Conservation (phyloP, 768 basidiomycete genomes). For the Boletus tomentosulus region DNA sequence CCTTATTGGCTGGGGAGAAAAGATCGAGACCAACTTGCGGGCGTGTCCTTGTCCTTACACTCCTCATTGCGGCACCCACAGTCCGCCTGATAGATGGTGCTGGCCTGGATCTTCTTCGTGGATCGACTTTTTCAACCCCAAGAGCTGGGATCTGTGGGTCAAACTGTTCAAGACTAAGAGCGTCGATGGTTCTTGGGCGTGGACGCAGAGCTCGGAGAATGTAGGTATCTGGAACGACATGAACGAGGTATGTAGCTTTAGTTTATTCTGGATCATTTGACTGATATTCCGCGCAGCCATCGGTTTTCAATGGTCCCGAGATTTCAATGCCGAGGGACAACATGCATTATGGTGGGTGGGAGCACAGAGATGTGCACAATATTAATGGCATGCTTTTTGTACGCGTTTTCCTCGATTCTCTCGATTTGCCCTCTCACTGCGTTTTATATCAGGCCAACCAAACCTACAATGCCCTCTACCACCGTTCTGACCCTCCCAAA, state of each 20-base stretch:
- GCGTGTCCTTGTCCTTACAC: background rate
- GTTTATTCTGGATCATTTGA: background rate
- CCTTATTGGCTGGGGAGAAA: too few relatives aligned
- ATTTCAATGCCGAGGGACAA: conserved; percentile 77
- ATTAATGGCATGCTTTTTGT: conserved; percentile 95
- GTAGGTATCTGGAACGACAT: conserved; percentile 99
- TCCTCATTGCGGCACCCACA: background rate
- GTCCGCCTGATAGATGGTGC: conserved; percentile 58
- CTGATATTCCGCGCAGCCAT: conserved; percentile 53
- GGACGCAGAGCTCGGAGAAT: conserved; percentile 76
- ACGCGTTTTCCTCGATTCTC: conserved; percentile 24
- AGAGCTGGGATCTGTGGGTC: conserved; percentile 88
- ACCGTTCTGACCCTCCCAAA: conserved; percentile 67
- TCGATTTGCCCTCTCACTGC: background rate
- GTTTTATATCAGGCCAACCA: conserved; percentile 60
- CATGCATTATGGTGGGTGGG: conserved; percentile 93
- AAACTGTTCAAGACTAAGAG: conserved; percentile 67
- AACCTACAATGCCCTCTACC: conserved; percentile 74
- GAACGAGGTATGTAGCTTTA: conserved; percentile 74
- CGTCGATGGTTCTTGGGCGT: conserved; percentile 58
- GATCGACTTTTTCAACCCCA: conserved; percentile 96
- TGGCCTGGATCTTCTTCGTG: conserved; percentile 96
- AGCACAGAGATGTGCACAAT: conserved; percentile 96
- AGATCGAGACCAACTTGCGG: too few relatives aligned
- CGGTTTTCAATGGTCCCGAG: conserved; percentile 98